Evolutionary conservation across 768 basidiomycete species (phyloP).

Genomic region (Hysterangium stoloniferum): DNA sequence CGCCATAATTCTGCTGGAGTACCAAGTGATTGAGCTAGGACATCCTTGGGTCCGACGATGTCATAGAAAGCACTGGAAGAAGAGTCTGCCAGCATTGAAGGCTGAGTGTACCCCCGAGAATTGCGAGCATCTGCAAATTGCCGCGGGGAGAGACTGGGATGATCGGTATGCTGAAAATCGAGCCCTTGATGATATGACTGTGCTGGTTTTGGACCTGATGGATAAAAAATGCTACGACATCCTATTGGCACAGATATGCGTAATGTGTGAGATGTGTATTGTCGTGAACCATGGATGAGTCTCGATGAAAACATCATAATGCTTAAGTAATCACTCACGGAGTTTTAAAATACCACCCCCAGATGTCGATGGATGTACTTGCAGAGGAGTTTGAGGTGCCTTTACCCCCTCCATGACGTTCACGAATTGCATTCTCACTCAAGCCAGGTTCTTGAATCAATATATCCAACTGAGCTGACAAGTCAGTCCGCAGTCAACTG

Average conservation of each 20-base stretch:
- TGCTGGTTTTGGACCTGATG: neutral
- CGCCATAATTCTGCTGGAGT: conserved; percentile 12
- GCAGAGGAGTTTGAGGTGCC: conserved; percentile 87
- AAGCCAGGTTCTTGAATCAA: conserved; percentile 84
- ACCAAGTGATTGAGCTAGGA: neutral
- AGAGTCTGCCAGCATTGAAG: no score
- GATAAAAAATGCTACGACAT: neutral
- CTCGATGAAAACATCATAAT: neutral
- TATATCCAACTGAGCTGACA: conserved; percentile 89
- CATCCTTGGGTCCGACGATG: neutral
- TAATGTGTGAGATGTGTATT: neutral
- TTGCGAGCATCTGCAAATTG: neutral
- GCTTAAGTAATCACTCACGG: neutral
- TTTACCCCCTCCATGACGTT: conserved; percentile 12
- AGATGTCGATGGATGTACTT: conserved; percentile 31
- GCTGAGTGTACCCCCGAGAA: neutral
- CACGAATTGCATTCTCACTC: conserved; percentile 1
- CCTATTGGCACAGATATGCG: neutral
- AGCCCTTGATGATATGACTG: neutral
- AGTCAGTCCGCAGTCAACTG: conserved; percentile 52
- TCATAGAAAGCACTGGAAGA: neutral
- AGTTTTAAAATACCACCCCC: neutral
- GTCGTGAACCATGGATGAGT: neutral
- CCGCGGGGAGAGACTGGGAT: neutral
- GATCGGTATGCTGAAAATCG: neutral